Evolutionary conservation across 176 grass and related monocot species (phyloP).

Genomic region (Lolium multiflorum): DNA sequence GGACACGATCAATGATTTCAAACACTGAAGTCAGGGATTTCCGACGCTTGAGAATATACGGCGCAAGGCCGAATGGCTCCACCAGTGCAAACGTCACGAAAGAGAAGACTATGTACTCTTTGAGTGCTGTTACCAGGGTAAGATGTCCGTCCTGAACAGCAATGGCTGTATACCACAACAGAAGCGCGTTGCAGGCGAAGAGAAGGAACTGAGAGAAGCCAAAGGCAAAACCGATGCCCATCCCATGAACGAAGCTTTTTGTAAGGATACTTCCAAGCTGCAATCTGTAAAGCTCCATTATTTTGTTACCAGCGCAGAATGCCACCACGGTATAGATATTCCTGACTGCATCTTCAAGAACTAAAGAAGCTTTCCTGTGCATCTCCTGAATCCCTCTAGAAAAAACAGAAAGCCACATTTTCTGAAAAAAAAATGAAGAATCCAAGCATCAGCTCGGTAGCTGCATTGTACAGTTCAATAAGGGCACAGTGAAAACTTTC

Average conservation of each 20-base stretch:
- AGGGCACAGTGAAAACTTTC: neutral
- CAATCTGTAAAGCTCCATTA: slow-evolving; percentile 96
- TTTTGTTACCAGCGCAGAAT: slow-evolving; percentile 95
- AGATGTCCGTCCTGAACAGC: slow-evolving; percentile 72
- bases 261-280: slow-evolving; percentile 86
- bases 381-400: slow-evolving; percentile 98
- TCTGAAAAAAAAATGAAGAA: slow-evolving; percentile 62
- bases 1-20: slow-evolving; percentile 87
- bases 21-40: slow-evolving; percentile 86
- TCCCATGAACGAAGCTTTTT: slow-evolving; percentile 88
- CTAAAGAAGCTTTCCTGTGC: slow-evolving; percentile 94
- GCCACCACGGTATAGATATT: slow-evolving; percentile 99
- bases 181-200: slow-evolving; percentile 91
- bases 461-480: slow-evolving; percentile 15
- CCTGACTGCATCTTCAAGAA: slow-evolving; percentile 96
- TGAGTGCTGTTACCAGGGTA: slow-evolving; percentile 75
- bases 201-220: slow-evolving; percentile 98
- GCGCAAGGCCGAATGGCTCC: slow-evolving; percentile 97
- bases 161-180: slow-evolving; percentile 87
- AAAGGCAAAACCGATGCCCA: slow-evolving; percentile 91
- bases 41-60: slow-evolving; percentile 89
- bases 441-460: slow-evolving; percentile 4
- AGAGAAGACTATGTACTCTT: slow-evolving; percentile 98
- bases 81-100: slow-evolving; percentile 90
- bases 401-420: slow-evolving; percentile 98